Conservation (phyloP, 1,284 basidiomycete species). For the Naganishia liquefaciens region DNA sequence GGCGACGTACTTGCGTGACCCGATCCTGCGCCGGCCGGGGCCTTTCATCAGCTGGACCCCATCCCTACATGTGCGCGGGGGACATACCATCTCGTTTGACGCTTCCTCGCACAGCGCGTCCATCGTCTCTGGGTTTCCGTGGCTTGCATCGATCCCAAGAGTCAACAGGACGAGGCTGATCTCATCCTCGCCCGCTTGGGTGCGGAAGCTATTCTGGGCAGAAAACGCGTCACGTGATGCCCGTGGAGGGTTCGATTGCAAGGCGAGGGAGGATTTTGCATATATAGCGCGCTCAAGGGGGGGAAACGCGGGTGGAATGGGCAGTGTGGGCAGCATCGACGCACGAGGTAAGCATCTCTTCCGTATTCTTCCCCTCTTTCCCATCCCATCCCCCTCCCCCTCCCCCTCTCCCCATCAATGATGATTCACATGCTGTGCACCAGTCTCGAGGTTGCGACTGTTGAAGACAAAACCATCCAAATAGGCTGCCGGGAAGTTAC, state of each 20-base stretch:
- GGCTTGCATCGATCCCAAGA: background rate
- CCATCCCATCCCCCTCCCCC: background rate
- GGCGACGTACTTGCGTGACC: slow-evolving; percentile 26
- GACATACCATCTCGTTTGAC: slow-evolving; percentile 27
- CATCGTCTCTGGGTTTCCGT: slow-evolving; percentile 20
- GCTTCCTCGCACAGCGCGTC: slow-evolving; percentile 14
- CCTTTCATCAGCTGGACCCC: background rate
- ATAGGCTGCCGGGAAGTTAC: slow-evolving; percentile 25
- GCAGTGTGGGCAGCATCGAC: background rate
- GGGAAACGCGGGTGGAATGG: background rate
- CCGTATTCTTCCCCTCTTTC: background rate
- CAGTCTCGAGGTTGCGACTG: slow-evolving; percentile 16
- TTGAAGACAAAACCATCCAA: slow-evolving; percentile 20
- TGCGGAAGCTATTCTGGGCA: background rate
- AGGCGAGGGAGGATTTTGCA: too few species aligned
- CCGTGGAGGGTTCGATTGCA: slow-evolving; percentile 19
- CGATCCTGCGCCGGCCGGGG: slow-evolving; percentile 8
- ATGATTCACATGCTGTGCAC: slow-evolving; percentile 28
- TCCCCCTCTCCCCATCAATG: slow-evolving; percentile 30
- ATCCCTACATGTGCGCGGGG: background rate
- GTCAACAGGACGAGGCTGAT: background rate
- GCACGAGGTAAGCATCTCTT: slow-evolving; percentile 16
- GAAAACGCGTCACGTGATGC: background rate
- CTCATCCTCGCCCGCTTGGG: background rate
- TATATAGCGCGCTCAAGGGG: too few species aligned